Evolutionary conservation across 176 grass and related monocot species (phyloP).

Genomic region (Triticum dicoccoides): DNA sequence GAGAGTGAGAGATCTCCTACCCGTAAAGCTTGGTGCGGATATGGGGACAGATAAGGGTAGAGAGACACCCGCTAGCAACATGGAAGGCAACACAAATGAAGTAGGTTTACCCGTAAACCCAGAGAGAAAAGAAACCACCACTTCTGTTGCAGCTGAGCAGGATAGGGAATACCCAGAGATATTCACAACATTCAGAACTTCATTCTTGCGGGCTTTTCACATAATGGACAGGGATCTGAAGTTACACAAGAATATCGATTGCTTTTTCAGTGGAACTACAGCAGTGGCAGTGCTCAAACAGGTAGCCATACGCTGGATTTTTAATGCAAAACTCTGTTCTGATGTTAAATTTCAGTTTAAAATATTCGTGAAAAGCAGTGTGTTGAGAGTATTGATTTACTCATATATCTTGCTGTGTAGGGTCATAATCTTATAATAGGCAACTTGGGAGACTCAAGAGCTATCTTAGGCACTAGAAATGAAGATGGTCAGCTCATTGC

Average conservation of each 20-base stretch:
- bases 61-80: conserved; percentile 44
- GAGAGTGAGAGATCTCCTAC: conserved; percentile 93
- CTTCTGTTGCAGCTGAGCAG: conserved; percentile 35
- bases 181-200: conserved; percentile 54
- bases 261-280: conserved; percentile 90
- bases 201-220: conserved; percentile 72
- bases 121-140: conserved; percentile 18
- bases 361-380: conserved; percentile 14
- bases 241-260: conserved; percentile 69
- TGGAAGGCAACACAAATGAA: conserved; percentile 34
- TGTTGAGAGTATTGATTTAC: not conserved
- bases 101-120: conserved; percentile 29
- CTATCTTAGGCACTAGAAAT: conserved; percentile 76
- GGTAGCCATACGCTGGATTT: conserved; percentile 29
- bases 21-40: conserved; percentile 56
- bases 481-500: conserved; percentile 57
- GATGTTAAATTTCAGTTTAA: not conserved
- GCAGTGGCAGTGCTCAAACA: conserved; percentile 83
- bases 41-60: conserved; percentile 35
- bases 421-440: conserved; percentile 63
- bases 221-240: conserved; percentile 85
- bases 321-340: conserved; percentile 11
- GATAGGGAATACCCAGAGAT: conserved; percentile 55
- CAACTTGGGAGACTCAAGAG: conserved; percentile 77
- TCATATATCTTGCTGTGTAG: conserved; percentile 38